Conservation (phyloP, 371 early-diverging fungal genomes). For the Apophysomyces variabilis region DNA sequence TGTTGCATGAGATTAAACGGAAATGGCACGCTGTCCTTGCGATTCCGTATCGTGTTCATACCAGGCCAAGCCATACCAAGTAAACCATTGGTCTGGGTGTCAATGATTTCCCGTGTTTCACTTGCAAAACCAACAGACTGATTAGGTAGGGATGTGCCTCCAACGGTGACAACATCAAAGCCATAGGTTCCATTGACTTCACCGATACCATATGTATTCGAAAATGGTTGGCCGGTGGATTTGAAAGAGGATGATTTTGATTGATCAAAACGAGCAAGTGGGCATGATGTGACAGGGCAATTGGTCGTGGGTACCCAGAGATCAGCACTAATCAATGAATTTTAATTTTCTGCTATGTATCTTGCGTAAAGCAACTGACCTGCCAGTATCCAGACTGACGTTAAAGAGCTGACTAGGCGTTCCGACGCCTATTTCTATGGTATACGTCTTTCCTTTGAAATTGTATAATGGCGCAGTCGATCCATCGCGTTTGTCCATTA, state of each 20-base stretch:
- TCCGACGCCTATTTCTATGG: not conserved
- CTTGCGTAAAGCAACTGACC: not conserved
- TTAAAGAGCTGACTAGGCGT: not conserved
- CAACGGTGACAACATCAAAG: conserved; percentile 34
- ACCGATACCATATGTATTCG: conserved; percentile 49
- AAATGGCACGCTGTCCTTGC: not conserved
- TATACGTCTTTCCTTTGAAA: not conserved
- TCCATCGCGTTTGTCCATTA: not conserved
- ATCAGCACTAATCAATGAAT: conserved; percentile 33
- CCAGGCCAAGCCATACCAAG: not conserved
- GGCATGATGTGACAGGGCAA: conserved; percentile 35
- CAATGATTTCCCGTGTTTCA: not conserved
- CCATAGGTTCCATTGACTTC: conserved; percentile 47
- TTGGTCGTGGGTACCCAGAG: conserved; percentile 46
- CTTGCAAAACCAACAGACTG: not conserved
- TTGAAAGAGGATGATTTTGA: conserved; percentile 37
- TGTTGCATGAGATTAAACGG: not conserved
- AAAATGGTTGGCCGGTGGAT: conserved; percentile 23
- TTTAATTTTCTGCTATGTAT: not conserved
- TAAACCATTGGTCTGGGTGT: not conserved
- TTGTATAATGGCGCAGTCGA: not conserved
- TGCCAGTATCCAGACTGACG: not conserved
- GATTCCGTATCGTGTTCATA: not conserved
- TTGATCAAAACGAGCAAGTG: conserved; percentile 40
- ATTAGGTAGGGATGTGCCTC: not conserved